Percentiles rank a stretch among this genome's conserved stretches.
phyloP scores from a whole-genome alignment of 768 basidiomycete genomes.

The Suillus subalutaceus region DNA sequence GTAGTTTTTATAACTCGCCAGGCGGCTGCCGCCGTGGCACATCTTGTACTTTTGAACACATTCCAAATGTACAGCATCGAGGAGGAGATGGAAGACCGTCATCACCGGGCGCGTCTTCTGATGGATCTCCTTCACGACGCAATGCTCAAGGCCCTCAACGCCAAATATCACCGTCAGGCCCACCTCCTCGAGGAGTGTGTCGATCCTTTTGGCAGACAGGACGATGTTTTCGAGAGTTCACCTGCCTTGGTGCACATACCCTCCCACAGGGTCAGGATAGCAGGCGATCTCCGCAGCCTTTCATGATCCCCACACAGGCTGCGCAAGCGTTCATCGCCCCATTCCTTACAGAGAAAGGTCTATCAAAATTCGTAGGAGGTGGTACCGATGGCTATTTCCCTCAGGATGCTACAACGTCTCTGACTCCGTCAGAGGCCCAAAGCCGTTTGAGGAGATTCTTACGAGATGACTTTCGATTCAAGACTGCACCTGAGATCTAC shows the following conservation, averaged over 20 bases:
- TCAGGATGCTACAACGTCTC: constrained; percentile 28
- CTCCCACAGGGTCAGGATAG: constrained; percentile 15
- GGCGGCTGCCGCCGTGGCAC: constrained; percentile 51
- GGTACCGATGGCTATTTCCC: constrained; percentile 48
- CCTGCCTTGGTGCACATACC: constrained; percentile 47
- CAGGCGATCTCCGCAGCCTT: constrained; percentile 14
- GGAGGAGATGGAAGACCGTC: constrained; percentile 20
- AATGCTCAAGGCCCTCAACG: constrained; percentile 12
- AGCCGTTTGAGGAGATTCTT: constrained; percentile 47
- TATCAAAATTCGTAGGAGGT: constrained; percentile 44
- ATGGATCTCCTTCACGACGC: constrained; percentile 7
- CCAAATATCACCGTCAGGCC: constrained; percentile 19
- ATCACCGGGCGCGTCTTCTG: constrained; percentile 14
- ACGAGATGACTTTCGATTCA: constrained; percentile 46
- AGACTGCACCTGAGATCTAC: constrained; percentile 44
- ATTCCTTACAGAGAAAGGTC: constrained; percentile 48
- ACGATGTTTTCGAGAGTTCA: constrained; percentile 47
- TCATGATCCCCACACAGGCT: constrained; percentile 16
- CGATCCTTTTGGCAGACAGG: constrained; percentile 50
- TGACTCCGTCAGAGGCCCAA: constrained; percentile 53
- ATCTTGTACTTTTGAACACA: constrained; percentile 31
- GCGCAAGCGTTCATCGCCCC: constrained; percentile 38
- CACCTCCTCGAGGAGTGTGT: constrained; percentile 44
- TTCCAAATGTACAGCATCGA: constrained; percentile 11
- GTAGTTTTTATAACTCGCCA: constrained; percentile 41